These are phyloP conservation scores for Trichosporon faecale DNA, from an alignment of 1,284 basidiomycete genomes.

Conservation along the genomic window DNA sequence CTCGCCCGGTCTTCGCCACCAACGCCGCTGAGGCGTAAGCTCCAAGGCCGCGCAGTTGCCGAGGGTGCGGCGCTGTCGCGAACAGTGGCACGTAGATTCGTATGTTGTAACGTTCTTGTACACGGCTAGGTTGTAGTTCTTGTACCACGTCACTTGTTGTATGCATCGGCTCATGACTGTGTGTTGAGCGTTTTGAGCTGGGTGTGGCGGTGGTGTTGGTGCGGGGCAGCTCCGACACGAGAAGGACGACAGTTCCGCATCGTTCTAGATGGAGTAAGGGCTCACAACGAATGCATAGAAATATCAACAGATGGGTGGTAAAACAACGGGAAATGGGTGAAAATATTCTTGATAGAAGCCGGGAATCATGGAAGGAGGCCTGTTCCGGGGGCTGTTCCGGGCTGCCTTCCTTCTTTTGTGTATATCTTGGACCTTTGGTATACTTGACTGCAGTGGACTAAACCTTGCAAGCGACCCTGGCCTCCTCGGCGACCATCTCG, in stretches of 20 bases:
- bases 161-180: background rate
- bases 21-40: background rate
- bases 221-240: too few relatives aligned
- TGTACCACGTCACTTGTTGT: background rate
- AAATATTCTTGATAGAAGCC: background rate
- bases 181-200: too few relatives aligned
- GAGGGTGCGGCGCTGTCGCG: background rate
- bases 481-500: slow-evolving; percentile 14
- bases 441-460: background rate
- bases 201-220: too few relatives aligned
- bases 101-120: too few relatives aligned
- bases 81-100: background rate
- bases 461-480: background rate
- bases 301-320: background rate
- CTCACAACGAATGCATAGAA: background rate
- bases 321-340: background rate
- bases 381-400: background rate
- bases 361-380: background rate
- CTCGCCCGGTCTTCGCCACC: background rate
- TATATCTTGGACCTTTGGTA: background rate
- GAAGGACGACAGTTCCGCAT: too few relatives aligned
- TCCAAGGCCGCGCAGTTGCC: background rate
- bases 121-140: background rate
- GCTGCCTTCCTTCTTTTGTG: background rate
- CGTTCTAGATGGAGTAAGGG: too few relatives aligned